Conservation (phyloP, 495 filamentous ascomycete species). For the Aspergillus kassunensis region DNA sequence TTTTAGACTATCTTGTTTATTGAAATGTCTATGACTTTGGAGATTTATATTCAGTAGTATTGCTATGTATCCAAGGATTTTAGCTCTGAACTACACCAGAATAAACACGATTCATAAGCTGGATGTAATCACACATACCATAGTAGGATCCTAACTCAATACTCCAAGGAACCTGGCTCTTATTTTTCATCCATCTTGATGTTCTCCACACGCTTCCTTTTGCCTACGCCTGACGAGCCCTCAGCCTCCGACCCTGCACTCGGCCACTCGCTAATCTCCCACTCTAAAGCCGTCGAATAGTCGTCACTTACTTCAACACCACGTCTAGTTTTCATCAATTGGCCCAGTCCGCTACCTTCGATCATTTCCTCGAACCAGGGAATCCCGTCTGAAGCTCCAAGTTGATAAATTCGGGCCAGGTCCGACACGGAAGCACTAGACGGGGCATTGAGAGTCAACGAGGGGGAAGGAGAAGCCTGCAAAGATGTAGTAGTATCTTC, state of each 20-base stretch:
- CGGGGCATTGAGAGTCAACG: slow-evolving; percentile 22
- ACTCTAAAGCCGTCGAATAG: slow-evolving; percentile 63
- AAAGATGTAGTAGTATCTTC: slow-evolving; percentile 21
- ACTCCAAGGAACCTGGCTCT: no score
- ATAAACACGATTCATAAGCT: no score
- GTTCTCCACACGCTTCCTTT: slow-evolving; percentile 32
- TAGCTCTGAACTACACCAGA: no score
- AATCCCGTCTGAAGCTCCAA: slow-evolving; percentile 46
- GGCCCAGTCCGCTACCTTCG: slow-evolving; percentile 66
- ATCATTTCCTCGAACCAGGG: slow-evolving; percentile 85
- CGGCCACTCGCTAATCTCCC: slow-evolving; percentile 79
- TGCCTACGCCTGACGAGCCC: slow-evolving; percentile 24
- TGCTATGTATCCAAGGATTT: no score
- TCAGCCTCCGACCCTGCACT: slow-evolving; percentile 46
- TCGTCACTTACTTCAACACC: slow-evolving; percentile 49
- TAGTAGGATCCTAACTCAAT: no score
- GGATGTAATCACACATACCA: no score
- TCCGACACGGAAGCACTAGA: slow-evolving; percentile 14
- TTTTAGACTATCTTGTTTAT: not conserved
- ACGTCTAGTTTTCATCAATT: slow-evolving; percentile 57
- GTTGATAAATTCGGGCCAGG: slow-evolving; percentile 27
- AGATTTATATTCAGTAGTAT: no score
- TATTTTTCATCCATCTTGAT: slow-evolving; percentile 14
- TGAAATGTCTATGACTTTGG: no score
- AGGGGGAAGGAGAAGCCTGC: slow-evolving; percentile 5